Percentiles rank a stretch among this genome's conserved stretches.
These are phyloP conservation scores for Capsicum rhomboideum DNA, from an alignment of 257 asterid genomes.

Conservation along the genomic window DNA sequence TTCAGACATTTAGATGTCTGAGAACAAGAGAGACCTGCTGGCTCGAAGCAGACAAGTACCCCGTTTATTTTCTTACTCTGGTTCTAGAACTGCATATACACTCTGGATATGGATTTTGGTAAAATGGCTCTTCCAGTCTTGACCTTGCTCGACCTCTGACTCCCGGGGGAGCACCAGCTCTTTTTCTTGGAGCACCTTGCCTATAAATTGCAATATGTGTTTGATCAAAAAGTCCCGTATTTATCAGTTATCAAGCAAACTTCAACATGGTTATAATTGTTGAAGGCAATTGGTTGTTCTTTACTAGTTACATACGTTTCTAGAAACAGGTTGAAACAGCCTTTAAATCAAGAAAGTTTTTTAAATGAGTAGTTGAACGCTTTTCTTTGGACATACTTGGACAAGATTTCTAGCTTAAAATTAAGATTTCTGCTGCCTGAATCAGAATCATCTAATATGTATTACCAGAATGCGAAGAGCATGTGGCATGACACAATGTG, in stretches of 20 bases:
- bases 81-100: slow-evolving; percentile 56
- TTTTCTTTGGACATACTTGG: background rate
- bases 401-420: background rate
- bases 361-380: background rate
- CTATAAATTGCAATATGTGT: slow-evolving; percentile 27
- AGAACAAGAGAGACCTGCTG: background rate
- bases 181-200: slow-evolving; percentile 68
- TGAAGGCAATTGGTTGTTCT: background rate
- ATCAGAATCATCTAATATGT: background rate
- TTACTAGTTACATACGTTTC: background rate
- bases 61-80: slow-evolving; percentile 12
- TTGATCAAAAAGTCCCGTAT: background rate
- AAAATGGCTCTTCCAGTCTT: slow-evolving; percentile 82
- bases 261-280: background rate
- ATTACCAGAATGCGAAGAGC: background rate
- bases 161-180: slow-evolving; percentile 73
- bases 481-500: background rate
- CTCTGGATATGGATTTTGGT: slow-evolving; percentile 88
- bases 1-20: background rate
- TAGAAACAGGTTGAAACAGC: background rate
- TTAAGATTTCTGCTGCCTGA: background rate
- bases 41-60: background rate
- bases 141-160: slow-evolving; percentile 69
- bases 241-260: background rate
- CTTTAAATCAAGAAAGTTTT: background rate